Evolutionary conservation across 2,329 filamentous ascomycete species (phyloP).

Genomic region (Anthostomella pinea): DNA sequence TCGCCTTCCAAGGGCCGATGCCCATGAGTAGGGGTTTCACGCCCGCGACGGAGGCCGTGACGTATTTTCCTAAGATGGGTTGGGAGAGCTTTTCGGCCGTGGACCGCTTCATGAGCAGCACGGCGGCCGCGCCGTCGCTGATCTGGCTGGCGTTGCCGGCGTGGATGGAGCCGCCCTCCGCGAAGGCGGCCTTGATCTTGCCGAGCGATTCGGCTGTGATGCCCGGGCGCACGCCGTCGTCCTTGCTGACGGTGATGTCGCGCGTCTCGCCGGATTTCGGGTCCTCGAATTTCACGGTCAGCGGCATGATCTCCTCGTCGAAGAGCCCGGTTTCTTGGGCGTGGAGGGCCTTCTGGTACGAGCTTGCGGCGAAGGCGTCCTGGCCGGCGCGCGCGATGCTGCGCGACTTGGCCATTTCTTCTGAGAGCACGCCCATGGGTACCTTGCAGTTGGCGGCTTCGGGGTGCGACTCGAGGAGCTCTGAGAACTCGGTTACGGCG

Average conservation of each 20-base stretch:
- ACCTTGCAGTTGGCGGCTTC: slow-evolving; percentile 96
- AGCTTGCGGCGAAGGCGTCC: slow-evolving; percentile 90
- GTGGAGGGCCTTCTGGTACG: slow-evolving; percentile 84
- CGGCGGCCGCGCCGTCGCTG: slow-evolving; percentile 91
- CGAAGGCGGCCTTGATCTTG: slow-evolving; percentile 89
- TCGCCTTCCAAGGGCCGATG: slow-evolving; percentile 91
- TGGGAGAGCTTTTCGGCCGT: slow-evolving; percentile 87
- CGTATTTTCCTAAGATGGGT: slow-evolving; percentile 88
- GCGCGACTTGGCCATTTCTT: slow-evolving; percentile 89
- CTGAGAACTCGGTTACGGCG: slow-evolving; percentile 90
- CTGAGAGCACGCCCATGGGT: slow-evolving; percentile 89
- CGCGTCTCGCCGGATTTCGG: slow-evolving; percentile 85
- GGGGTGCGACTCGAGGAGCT: slow-evolving; percentile 75
- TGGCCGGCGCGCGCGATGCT: slow-evolving; percentile 69
- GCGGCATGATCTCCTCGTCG: slow-evolving; percentile 82
- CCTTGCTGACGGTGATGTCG: slow-evolving; percentile 76
- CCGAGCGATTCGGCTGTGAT: slow-evolving; percentile 84
- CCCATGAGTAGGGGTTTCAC: slow-evolving; percentile 95
- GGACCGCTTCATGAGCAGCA: slow-evolving; percentile 91
- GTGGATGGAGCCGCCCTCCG: slow-evolving; percentile 90
- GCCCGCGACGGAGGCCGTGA: slow-evolving; percentile 79
- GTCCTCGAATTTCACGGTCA: slow-evolving; percentile 85
- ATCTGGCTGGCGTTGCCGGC: slow-evolving; percentile 96
- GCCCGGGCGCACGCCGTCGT: slow-evolving; percentile 83
- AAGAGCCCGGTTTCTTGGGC: slow-evolving; percentile 90